These are phyloP conservation scores for Leccinum boreale DNA, from an alignment of 768 basidiomycete genomes.

Conservation along the genomic window DNA sequence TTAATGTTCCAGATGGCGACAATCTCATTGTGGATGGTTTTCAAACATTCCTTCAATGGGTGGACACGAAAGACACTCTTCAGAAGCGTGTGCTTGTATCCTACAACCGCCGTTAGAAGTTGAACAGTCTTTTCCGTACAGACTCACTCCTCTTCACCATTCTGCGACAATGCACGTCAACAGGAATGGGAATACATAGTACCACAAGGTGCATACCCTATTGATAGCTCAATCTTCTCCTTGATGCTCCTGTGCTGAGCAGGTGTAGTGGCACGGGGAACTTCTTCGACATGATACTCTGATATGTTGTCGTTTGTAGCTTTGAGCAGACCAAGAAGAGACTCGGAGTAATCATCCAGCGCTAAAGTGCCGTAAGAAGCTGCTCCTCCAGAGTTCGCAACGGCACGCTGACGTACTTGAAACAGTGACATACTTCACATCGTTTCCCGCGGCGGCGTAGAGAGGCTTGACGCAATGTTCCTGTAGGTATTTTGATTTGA, in stretches of 20 bases:
- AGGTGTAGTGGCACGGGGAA: neutral
- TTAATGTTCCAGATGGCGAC: neutral
- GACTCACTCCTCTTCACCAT: neutral
- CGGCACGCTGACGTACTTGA: constrained; percentile 5
- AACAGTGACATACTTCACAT: constrained; percentile 3
- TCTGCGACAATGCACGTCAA: neutral
- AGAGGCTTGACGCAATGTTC: constrained; percentile 4
- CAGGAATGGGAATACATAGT: neutral
- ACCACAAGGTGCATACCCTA: neutral
- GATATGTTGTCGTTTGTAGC: neutral
- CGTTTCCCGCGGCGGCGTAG: neutral
- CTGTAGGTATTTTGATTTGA: neutral
- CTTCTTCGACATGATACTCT: neutral
- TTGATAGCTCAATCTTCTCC: neutral
- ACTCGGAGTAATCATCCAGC: constrained; percentile 1
- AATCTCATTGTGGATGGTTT: neutral
- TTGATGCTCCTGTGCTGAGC: neutral
- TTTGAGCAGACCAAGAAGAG: constrained; percentile 2
- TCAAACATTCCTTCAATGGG: neutral
- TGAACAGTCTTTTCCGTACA: neutral
- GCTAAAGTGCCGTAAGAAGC: constrained; percentile 1
- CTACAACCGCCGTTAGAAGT: neutral
- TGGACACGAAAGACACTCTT: neutral
- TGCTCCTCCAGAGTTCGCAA: neutral
- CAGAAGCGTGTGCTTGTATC: neutral